Percentiles rank a stretch among this genome's conserved stretches.
phyloP scores from a whole-genome alignment of 768 basidiomycete genomes.

The Cytidiella melzeri region DNA sequence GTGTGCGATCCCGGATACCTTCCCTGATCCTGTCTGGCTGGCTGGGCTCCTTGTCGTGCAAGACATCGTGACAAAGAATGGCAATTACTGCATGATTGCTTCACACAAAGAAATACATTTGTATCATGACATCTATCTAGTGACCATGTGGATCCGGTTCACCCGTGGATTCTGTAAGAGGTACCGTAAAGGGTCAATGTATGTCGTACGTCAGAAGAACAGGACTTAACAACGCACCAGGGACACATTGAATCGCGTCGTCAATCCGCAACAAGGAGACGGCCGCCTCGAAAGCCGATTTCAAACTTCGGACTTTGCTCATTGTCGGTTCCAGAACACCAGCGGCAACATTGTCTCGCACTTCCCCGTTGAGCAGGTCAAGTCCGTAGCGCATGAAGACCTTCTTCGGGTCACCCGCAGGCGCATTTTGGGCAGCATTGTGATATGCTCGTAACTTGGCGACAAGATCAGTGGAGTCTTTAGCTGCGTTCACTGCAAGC shows the following conservation, averaged over 20 bases:
- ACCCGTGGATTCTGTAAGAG: conserved; percentile 55
- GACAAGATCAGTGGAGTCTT: conserved; percentile 95
- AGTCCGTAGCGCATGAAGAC: conserved; percentile 87
- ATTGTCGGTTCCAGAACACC: conserved; percentile 96
- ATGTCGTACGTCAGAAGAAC: conserved; percentile 16
- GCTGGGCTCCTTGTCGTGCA: no score
- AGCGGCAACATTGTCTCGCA: conserved; percentile 89
- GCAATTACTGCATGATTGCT: no score
- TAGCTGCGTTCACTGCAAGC: conserved; percentile 95
- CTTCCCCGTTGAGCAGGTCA: conserved; percentile 90
- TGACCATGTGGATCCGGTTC: conserved; percentile 47
- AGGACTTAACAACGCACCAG: conserved; percentile 47
- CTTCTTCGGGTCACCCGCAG: conserved; percentile 87
- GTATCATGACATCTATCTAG: conserved; percentile 1
- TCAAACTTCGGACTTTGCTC: conserved; percentile 94
- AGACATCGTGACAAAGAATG: no score
- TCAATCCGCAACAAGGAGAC: conserved; percentile 93
- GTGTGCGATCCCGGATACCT: no score
- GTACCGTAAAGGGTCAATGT: conserved; percentile 13
- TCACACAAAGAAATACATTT: no score
- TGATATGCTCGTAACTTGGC: conserved; percentile 97
- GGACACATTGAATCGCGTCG: conserved; percentile 88
- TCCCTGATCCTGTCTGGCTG: no score
- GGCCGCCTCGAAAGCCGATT: conserved; percentile 95
- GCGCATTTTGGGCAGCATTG: conserved; percentile 92